Percentiles rank a stretch among this genome's conserved stretches.
These are phyloP conservation scores for Cadophora luteo-olivacea DNA, from an alignment of 2,329 filamentous ascomycete species.

Conservation along the genomic window DNA sequence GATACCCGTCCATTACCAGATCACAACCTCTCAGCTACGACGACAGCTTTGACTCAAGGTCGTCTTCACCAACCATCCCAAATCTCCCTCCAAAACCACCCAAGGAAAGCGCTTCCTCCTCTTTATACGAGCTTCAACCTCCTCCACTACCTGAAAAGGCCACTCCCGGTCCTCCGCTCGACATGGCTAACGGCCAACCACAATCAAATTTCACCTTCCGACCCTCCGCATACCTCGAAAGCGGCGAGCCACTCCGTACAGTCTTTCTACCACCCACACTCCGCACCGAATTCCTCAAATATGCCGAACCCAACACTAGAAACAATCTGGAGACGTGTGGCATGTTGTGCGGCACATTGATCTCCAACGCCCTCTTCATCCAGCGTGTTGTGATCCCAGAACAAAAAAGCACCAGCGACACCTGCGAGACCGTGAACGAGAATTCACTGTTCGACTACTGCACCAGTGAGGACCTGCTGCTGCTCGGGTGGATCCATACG, in stretches of 20 bases:
- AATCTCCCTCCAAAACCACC: slow-evolving; percentile 41
- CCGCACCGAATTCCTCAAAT: slow-evolving; percentile 73
- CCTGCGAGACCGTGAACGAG: slow-evolving; percentile 93
- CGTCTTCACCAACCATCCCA: slow-evolving; percentile 17
- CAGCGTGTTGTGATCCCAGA: slow-evolving; percentile 88
- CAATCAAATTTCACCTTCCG: slow-evolving; percentile 70
- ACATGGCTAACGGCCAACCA: slow-evolving; percentile 19
- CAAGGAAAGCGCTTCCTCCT: slow-evolving; percentile 34
- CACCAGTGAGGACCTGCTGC: slow-evolving; percentile 41
- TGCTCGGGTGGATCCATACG: slow-evolving; percentile 84
- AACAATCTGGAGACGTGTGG: slow-evolving; percentile 92
- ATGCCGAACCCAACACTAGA: slow-evolving; percentile 78
- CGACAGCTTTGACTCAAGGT: slow-evolving; percentile 19
- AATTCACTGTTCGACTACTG: slow-evolving; percentile 87
- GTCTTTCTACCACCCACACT: slow-evolving; percentile 84
- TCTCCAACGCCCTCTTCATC: slow-evolving; percentile 94
- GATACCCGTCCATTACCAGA: slow-evolving; percentile 63
- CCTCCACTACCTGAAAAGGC: slow-evolving; percentile 41
- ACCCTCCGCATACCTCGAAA: slow-evolving; percentile 87
- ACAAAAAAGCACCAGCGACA: slow-evolving; percentile 88
- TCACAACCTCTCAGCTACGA: slow-evolving; percentile 55
- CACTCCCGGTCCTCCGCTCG: slow-evolving; percentile 16
- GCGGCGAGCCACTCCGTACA: slow-evolving; percentile 83
- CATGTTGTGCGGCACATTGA: slow-evolving; percentile 87
- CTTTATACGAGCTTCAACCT: slow-evolving; percentile 22